Percentiles rank a stretch among this genome's conserved stretches.
phyloP scores from a whole-genome alignment of 1,139 yeast species.

The Kodamaea ohmeri region DNA sequence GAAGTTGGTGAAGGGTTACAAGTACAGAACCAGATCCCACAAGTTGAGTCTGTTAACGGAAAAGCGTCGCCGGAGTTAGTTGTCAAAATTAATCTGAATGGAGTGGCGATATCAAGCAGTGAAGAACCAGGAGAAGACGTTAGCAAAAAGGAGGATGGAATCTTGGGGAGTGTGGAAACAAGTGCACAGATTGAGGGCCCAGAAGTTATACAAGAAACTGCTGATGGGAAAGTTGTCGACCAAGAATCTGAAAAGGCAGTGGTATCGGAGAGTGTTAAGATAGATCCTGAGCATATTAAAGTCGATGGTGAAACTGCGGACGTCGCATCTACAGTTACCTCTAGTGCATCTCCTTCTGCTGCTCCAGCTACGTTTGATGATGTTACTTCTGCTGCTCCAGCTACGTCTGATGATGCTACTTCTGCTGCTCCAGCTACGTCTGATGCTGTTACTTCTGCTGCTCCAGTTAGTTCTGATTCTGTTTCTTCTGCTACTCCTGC shows the following conservation, averaged over 20 bases:
- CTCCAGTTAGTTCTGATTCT: constrained; percentile 9
- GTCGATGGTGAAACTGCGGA: too few species aligned
- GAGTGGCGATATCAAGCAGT: constrained; percentile 4
- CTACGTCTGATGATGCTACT: neutral
- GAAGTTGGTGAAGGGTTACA: constrained; percentile 2
- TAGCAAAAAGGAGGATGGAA: neutral
- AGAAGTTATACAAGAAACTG: too few species aligned
- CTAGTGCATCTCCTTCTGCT: too few species aligned
- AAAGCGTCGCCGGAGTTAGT: constrained; percentile 2
- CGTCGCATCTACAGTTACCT: too few species aligned
- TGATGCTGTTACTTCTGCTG: constrained; percentile 3
- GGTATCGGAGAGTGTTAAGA: too few species aligned
- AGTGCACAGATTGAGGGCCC: too few species aligned
- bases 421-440: neutral
- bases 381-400: too few species aligned
- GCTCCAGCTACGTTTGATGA: too few species aligned
- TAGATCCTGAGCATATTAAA: too few species aligned
- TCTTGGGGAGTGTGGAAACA: neutral
- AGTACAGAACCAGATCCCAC: neutral
- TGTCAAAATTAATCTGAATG: constrained; percentile 8
- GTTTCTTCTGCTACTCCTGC: constrained; percentile 1
- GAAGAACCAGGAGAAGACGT: constrained; percentile 7
- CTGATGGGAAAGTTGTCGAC: too few species aligned
- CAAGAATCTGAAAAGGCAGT: too few species aligned
- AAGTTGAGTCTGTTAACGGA: neutral